Base-by-base conservation (phyloP, 352 stramenopile genomes). In the Phytophthora sojae region DNA sequence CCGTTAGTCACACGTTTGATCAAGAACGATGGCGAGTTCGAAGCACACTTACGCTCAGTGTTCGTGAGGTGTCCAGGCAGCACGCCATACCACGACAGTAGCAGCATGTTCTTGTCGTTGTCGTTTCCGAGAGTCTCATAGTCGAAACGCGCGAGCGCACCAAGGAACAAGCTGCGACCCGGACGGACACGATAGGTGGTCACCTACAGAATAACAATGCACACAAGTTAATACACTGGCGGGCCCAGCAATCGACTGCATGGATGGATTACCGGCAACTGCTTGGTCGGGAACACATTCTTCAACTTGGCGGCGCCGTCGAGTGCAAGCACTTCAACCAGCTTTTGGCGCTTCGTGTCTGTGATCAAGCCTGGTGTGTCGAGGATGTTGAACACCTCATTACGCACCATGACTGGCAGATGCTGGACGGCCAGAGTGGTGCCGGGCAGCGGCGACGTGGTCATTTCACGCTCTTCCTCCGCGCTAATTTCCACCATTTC, bases 361-460 rank as follows among this genome's bases (percentile, higher is more conserved):
- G 85, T 90, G 50, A 96, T 96, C 57, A 96, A 61, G 19, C 89
- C 89, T 0, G 89, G 89, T 7, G 85, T 94, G 66, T 96, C 89
- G 7, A 96, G 66, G 42, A 94, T 86, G 67, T 96, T 93, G 71
- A 90, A 96, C 8, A 89, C 71, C 26, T 96, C 85, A 37, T 96
- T 93, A 49, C 86, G 88, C 30, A 89, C 79, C 39, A 95, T 90
- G 4, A 96, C 79, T 3, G 89, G 86, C 63, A 95, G 67, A 60
- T 90, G 85, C 66, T 93, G 88, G 21, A 95, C 88, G 4, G 87
- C 93, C 47, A 98, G 74, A 9, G 94, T 98, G 26, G 94, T 98
- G 30, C 94, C 94, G 3, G 94, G 94, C 15, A 98, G 77, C 25
- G 86, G 85, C n/a, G 92, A 98, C 14, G 90, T 97, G 15, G 93